Percentiles rank a stretch among this genome's conserved stretches.
phyloP scores from a whole-genome alignment of 164 flowering plant genomes.

The Magnolia kwangsiensis region DNA sequence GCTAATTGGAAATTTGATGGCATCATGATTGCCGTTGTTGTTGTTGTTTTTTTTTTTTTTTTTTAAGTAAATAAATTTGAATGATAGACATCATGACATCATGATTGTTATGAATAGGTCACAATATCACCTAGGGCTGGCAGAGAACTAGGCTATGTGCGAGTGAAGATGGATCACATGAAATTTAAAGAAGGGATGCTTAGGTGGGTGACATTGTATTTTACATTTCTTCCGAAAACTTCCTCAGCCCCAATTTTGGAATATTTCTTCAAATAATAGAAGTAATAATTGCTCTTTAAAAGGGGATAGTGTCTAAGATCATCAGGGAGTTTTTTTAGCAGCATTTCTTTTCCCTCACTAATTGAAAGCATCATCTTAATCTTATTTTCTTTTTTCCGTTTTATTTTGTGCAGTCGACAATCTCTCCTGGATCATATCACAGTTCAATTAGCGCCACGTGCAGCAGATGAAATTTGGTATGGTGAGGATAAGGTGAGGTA shows the following conservation, averaged over 20 bases:
- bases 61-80: too few species aligned
- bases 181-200: slow-evolving; percentile 74
- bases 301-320: background rate
- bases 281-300: background rate
- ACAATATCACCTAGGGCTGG: slow-evolving; percentile 96
- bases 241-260: background rate
- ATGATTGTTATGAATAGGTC: slow-evolving; percentile 34
- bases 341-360: background rate
- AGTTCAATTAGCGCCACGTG: slow-evolving; percentile 90
- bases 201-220: slow-evolving; percentile 36
- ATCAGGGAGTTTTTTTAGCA: background rate
- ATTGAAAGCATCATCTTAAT: background rate
- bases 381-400: background rate
- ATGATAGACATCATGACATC: background rate
- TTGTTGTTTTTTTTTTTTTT: too few species aligned
- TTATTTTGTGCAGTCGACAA: slow-evolving; percentile 60
- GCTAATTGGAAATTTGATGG: slow-evolving; percentile 2
- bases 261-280: background rate
- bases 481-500: slow-evolving; percentile 70
- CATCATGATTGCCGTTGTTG: too few species aligned
- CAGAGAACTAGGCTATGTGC: slow-evolving; percentile 83
- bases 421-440: slow-evolving; percentile 86
- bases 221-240: background rate
- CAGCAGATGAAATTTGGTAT: slow-evolving; percentile 92
- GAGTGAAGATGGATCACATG: slow-evolving; percentile 74